These are phyloP conservation scores for Oxytropis ochrocephala DNA, from an alignment of 306 rosid genomes.

Conservation along the genomic window DNA sequence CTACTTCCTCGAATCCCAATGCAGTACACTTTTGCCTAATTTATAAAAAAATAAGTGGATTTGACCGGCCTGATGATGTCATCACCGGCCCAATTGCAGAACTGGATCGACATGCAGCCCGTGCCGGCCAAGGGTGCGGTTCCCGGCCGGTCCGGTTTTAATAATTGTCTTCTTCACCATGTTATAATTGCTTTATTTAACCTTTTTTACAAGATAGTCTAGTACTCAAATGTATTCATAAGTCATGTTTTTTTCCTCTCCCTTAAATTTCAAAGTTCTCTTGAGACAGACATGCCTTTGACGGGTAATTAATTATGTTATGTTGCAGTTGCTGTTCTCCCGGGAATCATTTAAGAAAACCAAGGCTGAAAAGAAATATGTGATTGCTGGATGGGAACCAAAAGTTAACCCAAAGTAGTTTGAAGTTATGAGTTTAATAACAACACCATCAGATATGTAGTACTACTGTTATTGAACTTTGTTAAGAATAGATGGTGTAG, in stretches of 20 bases:
- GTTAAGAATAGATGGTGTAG: conserved; percentile 4
- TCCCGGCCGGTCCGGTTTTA: no score
- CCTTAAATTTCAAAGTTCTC: neutral
- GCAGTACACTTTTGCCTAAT: no score
- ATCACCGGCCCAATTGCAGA: no score
- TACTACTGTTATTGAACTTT: conserved; percentile 10
- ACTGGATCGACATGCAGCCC: no score
- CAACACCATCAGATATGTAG: neutral
- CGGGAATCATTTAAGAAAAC: conserved; percentile 71
- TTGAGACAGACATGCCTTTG: no score
- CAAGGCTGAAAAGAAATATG: conserved; percentile 39
- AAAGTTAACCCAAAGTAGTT: conserved; percentile 68
- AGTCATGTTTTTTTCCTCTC: neutral
- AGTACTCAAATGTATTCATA: neutral
- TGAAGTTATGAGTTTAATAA: conserved; percentile 17
- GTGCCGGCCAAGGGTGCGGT: no score
- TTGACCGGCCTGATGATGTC: no score
- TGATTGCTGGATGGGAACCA: conserved; percentile 85
- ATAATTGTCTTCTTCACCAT: neutral
- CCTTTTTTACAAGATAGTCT: neutral
- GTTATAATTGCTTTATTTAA: neutral
- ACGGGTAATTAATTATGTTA: neutral
- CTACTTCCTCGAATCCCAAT: no score
- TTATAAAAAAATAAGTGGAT: no score
- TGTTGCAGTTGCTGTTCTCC: conserved; percentile 57